These are phyloP conservation scores for Verticillium tricorpus DNA, from an alignment of 2,329 filamentous ascomycete species.

Conservation along the genomic window DNA sequence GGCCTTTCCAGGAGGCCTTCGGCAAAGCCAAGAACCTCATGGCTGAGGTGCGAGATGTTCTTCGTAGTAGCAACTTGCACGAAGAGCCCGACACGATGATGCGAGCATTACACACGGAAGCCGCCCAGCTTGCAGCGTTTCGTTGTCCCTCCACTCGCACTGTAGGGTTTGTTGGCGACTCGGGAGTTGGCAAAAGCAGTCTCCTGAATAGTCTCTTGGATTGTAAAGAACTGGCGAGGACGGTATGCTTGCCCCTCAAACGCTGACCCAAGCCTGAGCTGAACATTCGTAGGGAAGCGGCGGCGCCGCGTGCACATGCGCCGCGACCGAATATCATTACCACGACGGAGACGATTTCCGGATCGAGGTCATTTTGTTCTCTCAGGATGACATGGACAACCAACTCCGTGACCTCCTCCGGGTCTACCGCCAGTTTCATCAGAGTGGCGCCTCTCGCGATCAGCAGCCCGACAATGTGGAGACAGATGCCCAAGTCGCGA, in stretches of 20 bases:
- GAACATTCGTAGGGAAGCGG: conserved; percentile 30
- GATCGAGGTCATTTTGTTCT: conserved; percentile 29
- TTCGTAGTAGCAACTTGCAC: conserved; percentile 30
- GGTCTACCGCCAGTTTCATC: conserved; percentile 30
- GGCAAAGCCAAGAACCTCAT: conserved; percentile 26
- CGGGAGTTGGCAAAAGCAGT: conserved; percentile 45
- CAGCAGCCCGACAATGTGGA: conserved; percentile 16
- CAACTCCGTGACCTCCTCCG: conserved; percentile 31
- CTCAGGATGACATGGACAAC: conserved; percentile 20
- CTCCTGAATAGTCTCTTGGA: conserved; percentile 45
- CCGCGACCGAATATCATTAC: conserved; percentile 40
- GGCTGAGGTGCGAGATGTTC: conserved; percentile 20
- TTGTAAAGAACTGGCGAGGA: conserved; percentile 28
- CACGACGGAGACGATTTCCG: conserved; percentile 25
- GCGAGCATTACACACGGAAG: conserved; percentile 24
- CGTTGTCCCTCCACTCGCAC: conserved; percentile 31
- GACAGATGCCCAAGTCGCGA: conserved; percentile 27
- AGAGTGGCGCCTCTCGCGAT: conserved; percentile 10
- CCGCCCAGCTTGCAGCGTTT: conserved; percentile 27
- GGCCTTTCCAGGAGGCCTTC: conserved; percentile 28
- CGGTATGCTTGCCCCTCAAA: conserved; percentile 26
- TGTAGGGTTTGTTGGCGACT: conserved; percentile 44
- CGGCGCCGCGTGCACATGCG: conserved; percentile 42
- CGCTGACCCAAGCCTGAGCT: not conserved
- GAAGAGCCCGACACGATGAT: conserved; percentile 21